Base-by-base conservation (phyloP, 441 rosid species). In the Pelargonium citronellum region DNA sequence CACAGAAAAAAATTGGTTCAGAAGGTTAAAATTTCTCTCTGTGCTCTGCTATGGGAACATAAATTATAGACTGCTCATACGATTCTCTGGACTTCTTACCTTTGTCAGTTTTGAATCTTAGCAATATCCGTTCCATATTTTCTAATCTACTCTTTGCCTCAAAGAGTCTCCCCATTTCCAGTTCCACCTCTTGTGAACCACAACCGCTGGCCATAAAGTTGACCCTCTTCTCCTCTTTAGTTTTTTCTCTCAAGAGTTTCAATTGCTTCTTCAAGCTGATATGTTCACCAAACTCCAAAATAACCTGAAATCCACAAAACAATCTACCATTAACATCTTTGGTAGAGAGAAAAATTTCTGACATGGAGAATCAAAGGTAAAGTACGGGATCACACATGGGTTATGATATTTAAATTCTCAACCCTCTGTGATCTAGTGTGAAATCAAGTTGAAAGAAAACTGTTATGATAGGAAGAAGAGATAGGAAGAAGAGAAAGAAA, bases 31-130 rank as follows among this genome's bases (percentile, higher is more conserved):
- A 39, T 63, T 85, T 90, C 79, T 88, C 97, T 74, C 71, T 85
- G 71, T 90, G 71, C 81, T 83, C 89, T 46, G 91, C 98, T 69
- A 79, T 64, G 8, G 99, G 99, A 67, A 95, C 87, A 81, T 83
- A 89, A 53, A 88, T 66, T 64, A 90, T 80, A 49, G 80, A 69
- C 24, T 89, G 83, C 67, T 83, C 79, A 66, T 66, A 82, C 30
- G 75, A 69, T 69, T 55, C 74, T 41, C 74, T 81, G 0, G 80
- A 80, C 75, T 74, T 86, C 11, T 55, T 55, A 34, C 76, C 73
- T 79, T 82, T 87, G 66, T 74, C 73, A 58, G 41, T 72, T 73
- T 68, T 82, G 37, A 75, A 68, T 75, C 79, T 84, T 37, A 74
- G 74, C 70, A 92, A 68, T 69, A 73, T 81, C 83, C 82, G 84